Conservation (phyloP, 2,329 filamentous ascomycete species). For the Tolypocladium sp. region DNA sequence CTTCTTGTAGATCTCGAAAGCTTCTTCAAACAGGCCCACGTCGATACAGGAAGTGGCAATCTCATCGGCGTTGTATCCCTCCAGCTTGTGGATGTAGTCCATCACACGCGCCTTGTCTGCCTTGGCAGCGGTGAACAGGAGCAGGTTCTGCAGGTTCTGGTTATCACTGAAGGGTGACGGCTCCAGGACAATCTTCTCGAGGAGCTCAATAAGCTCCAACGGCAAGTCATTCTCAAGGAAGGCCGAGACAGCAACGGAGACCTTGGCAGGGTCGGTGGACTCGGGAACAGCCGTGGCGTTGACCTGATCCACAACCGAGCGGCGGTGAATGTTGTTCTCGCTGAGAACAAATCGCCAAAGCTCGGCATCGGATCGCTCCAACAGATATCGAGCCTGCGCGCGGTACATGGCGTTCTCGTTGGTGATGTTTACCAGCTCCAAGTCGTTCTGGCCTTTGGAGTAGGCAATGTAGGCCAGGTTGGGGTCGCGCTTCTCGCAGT, state of each 20-base stretch:
- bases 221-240: conserved; percentile 89
- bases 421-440: conserved; percentile 94
- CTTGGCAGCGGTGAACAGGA: conserved; percentile 94
- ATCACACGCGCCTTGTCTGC: conserved; percentile 91
- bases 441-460: conserved; percentile 90
- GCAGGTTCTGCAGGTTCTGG: conserved; percentile 86
- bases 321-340: conserved; percentile 89
- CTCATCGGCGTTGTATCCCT: conserved; percentile 83
- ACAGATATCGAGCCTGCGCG: conserved; percentile 88
- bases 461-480: conserved; percentile 94
- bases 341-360: conserved; percentile 93
- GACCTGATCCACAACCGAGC: conserved; percentile 91
- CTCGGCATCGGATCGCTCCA: conserved; percentile 82
- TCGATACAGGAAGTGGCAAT: conserved; percentile 91
- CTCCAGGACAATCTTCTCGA: conserved; percentile 99
- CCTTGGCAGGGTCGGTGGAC: conserved; percentile 86
- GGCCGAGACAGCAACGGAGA: conserved; percentile 86
- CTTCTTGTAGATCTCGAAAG: conserved; percentile 99
- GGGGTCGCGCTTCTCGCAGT: conserved; percentile 97
- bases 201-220: conserved; percentile 86
- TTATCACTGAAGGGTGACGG: conserved; percentile 99
- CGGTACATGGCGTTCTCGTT: conserved; percentile 99
- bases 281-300: conserved; percentile 91
- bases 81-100: conserved; percentile 89
- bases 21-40: conserved; percentile 90